phyloP scores from a whole-genome alignment of 805 yeast genomes.

The Candida khao-thaluensis region DNA sequence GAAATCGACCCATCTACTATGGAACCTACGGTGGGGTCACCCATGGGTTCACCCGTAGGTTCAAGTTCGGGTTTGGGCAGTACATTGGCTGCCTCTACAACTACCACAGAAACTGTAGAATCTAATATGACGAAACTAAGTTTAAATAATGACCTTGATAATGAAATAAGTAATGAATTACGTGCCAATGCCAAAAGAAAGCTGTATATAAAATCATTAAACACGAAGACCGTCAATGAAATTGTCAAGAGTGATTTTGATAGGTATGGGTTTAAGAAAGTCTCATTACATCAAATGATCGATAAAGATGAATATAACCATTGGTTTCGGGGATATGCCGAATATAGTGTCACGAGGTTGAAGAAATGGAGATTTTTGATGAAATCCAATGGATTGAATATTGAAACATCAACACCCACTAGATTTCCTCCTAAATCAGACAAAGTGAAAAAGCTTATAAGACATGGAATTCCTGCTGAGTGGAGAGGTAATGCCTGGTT shows the following conservation, averaged over 20 bases:
- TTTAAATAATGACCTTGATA: not conserved
- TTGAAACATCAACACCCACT: constrained; percentile 40
- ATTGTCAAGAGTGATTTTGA: constrained; percentile 43
- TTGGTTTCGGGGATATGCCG: constrained; percentile 75
- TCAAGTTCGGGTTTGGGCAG: not conserved
- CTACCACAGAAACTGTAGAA: not conserved
- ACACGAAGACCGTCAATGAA: constrained; percentile 10
- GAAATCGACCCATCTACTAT: not conserved
- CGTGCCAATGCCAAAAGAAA: constrained; percentile 11
- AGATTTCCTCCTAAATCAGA: constrained; percentile 78
- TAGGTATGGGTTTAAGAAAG: constrained; percentile 84
- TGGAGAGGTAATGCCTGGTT: constrained; percentile 99
- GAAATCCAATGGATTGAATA: constrained; percentile 62
- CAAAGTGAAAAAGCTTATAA: constrained; percentile 73
- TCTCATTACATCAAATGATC: constrained; percentile 45
- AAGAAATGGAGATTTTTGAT: constrained; percentile 73
- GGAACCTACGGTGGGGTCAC: not conserved
- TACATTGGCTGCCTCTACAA: not conserved
- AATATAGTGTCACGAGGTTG: constrained; percentile 62
- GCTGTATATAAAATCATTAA: constrained; percentile 12
- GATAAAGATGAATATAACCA: constrained; percentile 57
- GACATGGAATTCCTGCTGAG: constrained; percentile 94
- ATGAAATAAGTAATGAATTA: constrained; percentile 8
- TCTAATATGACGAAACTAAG: not conserved
- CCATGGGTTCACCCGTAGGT: too few relatives aligned